Percentiles rank a stretch among this genome's conserved stretches.
phyloP scores from a whole-genome alignment of 1,284 basidiomycete genomes.

The Apiotrichum gamsii region DNA sequence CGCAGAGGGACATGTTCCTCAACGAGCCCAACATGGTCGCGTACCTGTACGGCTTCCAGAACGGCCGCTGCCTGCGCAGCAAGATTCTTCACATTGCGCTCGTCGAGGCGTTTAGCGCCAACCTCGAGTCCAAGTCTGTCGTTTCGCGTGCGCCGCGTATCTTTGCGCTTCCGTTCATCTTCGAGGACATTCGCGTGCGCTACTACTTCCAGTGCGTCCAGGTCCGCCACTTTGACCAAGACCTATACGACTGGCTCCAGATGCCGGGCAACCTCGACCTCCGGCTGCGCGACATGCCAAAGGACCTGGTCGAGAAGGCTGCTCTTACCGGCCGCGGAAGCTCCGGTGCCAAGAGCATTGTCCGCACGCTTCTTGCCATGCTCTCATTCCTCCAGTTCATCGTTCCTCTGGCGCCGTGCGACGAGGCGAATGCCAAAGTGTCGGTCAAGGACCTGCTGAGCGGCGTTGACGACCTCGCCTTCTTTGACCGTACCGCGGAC shows the following conservation, averaged over 20 bases:
- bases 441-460: constrained; percentile 1
- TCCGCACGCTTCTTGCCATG: constrained; percentile 22
- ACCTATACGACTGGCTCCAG: constrained; percentile 28
- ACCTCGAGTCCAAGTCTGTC: constrained; percentile 14
- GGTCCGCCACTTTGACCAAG: constrained; percentile 24
- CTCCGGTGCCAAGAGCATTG: constrained; percentile 17
- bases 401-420: constrained; percentile 19
- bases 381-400: constrained; percentile 30
- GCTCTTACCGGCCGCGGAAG: constrained; percentile 13
- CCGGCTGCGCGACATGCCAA: constrained; percentile 12
- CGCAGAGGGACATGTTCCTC: constrained; percentile 15
- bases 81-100: constrained; percentile 28
- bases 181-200: constrained; percentile 31
- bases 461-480: constrained; percentile 3
- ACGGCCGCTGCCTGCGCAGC: constrained; percentile 26
- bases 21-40: constrained; percentile 25
- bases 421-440: constrained; percentile 8
- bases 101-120: constrained; percentile 16
- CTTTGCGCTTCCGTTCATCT: constrained; percentile 32
- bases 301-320: constrained; percentile 4
- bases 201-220: constrained; percentile 28
- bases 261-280: constrained; percentile 22
- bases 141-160: constrained; percentile 24
- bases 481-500: constrained; percentile 6
- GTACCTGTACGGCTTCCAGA: constrained; percentile 30